phyloP scores from a whole-genome alignment of 2,329 filamentous ascomycete genomes.

The Escovopsis weberi region DNA sequence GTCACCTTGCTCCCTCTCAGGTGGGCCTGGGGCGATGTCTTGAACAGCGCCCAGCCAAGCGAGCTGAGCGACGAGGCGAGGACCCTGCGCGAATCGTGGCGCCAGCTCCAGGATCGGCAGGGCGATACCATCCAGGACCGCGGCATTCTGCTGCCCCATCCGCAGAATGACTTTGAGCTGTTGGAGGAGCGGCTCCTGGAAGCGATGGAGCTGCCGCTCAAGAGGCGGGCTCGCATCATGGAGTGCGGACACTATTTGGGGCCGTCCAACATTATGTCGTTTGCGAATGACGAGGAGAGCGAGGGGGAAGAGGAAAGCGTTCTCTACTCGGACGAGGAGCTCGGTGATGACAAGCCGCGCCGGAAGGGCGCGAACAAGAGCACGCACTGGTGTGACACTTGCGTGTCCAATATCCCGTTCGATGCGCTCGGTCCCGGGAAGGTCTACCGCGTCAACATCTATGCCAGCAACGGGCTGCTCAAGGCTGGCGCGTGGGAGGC shows the following conservation, averaged over 20 bases:
- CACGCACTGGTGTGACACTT: slow-evolving; percentile 43
- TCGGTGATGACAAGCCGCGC: slow-evolving; percentile 11
- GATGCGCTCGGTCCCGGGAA: slow-evolving; percentile 38
- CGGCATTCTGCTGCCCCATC: slow-evolving; percentile 63
- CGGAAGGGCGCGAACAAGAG: slow-evolving; percentile 14
- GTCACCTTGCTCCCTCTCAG: slow-evolving; percentile 60
- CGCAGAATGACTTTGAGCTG: slow-evolving; percentile 65
- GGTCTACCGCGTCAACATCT: slow-evolving; percentile 71
- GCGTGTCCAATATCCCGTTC: slow-evolving; percentile 38
- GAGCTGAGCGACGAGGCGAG: slow-evolving; percentile 33
- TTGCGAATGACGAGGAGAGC: slow-evolving; percentile 29
- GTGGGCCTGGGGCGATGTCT: slow-evolving; percentile 46
- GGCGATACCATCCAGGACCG: slow-evolving; percentile 60
- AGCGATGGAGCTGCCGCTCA: slow-evolving; percentile 53
- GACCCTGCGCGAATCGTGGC: slow-evolving; percentile 47
- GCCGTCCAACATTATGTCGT: slow-evolving; percentile 34
- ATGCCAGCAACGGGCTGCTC: slow-evolving; percentile 91
- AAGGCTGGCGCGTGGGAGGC: slow-evolving; percentile 80
- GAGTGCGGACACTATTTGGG: slow-evolving; percentile 66
- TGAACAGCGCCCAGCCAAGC: slow-evolving; percentile 27
- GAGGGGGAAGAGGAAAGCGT: slow-evolving; percentile 18
- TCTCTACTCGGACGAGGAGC: no score
- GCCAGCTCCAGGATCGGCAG: slow-evolving; percentile 52
- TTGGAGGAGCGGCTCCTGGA: slow-evolving; percentile 66
- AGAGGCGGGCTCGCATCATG: slow-evolving; percentile 50